These are phyloP conservation scores for Ochetophila trinervis DNA, from an alignment of 306 rosid species.

Conservation along the genomic window DNA sequence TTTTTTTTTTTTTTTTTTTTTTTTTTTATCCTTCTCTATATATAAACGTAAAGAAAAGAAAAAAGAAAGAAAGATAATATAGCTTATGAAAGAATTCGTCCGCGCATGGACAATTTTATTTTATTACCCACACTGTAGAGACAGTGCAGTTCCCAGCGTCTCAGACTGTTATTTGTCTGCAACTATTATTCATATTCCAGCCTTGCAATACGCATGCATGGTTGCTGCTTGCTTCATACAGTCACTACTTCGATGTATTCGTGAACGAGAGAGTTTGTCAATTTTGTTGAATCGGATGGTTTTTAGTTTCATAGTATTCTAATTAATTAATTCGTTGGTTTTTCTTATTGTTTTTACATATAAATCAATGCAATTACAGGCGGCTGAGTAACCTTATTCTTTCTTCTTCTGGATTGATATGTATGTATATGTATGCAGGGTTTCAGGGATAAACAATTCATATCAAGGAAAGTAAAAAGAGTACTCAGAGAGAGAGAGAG, in stretches of 20 bases:
- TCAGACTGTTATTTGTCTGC: slow-evolving; percentile 1
- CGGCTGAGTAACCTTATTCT: background rate
- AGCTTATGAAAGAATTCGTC: no score
- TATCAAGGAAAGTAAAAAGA: slow-evolving; percentile 6
- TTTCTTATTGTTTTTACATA: no score
- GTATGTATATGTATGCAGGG: slow-evolving; percentile 23
- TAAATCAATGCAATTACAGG: no score
- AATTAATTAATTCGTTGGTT: no score
- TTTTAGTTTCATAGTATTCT: no score
- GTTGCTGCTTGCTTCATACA: background rate
- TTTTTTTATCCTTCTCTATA: background rate
- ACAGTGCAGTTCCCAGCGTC: slow-evolving; percentile 9
- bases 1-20: slow-evolving; percentile 1
- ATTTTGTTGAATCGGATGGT: no score
- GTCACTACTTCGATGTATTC: no score
- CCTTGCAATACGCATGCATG: slow-evolving; percentile 14
- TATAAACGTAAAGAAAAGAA: background rate
- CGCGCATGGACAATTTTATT: no score
- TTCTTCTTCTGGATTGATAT: background rate
- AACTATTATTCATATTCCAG: slow-evolving; percentile 8
- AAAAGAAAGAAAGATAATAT: background rate
- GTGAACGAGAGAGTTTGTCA: no score
- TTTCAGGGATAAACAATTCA: slow-evolving; percentile 12
- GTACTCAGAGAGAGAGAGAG: slow-evolving; percentile 11
- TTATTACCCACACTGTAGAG: background rate